These are phyloP conservation scores for Coemansia pectinata DNA, from an alignment of 192 early-diverging fungal species.

Conservation along the genomic window DNA sequence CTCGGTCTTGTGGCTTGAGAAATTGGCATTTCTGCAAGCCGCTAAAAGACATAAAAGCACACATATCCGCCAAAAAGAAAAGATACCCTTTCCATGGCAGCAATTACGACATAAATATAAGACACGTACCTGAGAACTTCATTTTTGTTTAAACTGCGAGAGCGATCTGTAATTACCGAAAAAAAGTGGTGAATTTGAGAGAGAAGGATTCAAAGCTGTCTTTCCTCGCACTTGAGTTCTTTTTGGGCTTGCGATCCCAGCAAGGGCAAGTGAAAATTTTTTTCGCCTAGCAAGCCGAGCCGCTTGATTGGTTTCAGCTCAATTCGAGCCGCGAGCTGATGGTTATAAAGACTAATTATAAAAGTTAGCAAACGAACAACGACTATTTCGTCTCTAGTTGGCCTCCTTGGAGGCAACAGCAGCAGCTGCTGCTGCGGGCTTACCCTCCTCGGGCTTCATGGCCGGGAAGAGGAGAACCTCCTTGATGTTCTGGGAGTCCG, in stretches of 20 bases:
- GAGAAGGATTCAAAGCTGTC: constrained; percentile 21
- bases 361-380: not conserved
- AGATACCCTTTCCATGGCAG: not conserved
- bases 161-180: constrained; percentile 29
- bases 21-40: not conserved
- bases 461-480: constrained; percentile 79
- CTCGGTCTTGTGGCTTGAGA: constrained; percentile 4
- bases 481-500: constrained; percentile 97
- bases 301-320: not conserved
- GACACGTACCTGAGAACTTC: constrained; percentile 54
- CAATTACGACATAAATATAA: not conserved
- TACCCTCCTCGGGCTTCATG: constrained; percentile 66
- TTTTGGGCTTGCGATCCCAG: not conserved
- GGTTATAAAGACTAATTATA: not conserved
- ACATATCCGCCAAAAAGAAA: not conserved
- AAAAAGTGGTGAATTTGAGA: constrained; percentile 26
- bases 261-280: constrained; percentile 7
- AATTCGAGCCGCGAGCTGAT: not conserved
- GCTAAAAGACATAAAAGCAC: constrained; percentile 1
- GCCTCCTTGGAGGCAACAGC: not conserved
- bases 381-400: not conserved
- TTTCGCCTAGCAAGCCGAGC: not conserved
- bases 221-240: not conserved
- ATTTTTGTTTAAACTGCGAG: constrained; percentile 31
- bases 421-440: not conserved